Percentiles rank a stretch among this genome's conserved stretches.
Evolutionary conservation across 805 yeast species (phyloP).

Genomic region (Candida boidinii): DNA sequence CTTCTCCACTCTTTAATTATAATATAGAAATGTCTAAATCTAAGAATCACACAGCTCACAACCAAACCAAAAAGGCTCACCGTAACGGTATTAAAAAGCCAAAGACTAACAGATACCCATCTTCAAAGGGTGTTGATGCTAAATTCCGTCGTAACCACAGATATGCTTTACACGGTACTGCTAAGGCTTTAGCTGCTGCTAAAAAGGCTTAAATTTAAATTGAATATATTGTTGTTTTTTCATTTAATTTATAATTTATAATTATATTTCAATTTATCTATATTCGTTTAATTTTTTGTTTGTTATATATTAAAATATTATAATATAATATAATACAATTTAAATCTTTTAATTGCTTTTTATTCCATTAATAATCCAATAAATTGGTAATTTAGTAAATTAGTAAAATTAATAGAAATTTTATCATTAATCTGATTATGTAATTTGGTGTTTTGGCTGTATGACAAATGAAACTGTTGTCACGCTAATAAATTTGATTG

Average conservation of each 20-base stretch:
- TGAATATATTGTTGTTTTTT: slow-evolving; percentile 1
- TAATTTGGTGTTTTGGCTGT: too few relatives aligned
- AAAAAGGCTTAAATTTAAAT: slow-evolving; percentile 17
- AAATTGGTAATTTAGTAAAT: too few relatives aligned
- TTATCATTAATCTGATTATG: too few relatives aligned
- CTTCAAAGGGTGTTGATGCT: slow-evolving; percentile 97
- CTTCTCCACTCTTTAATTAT: not conserved
- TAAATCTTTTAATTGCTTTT: too few relatives aligned
- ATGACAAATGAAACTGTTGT: too few relatives aligned
- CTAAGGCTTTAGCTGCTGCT: slow-evolving; percentile 84
- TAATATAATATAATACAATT: too few relatives aligned
- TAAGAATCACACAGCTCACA: slow-evolving; percentile 99
- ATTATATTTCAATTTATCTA: not conserved
- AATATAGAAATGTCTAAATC: slow-evolving; percentile 83
- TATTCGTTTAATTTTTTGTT: too few relatives aligned
- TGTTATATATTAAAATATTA: too few relatives aligned
- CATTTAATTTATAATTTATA: too few relatives aligned
- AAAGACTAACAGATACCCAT: slow-evolving; percentile 95
- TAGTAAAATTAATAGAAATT: too few relatives aligned
- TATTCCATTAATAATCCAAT: too few relatives aligned
- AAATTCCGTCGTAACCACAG: slow-evolving; percentile 99
- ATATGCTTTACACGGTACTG: slow-evolving; percentile 97
- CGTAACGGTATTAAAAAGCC: slow-evolving; percentile 99
- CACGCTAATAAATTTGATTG: too few relatives aligned
- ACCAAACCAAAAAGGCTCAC: slow-evolving; percentile 99